Conservation (phyloP, 768 basidiomycete genomes). For the Rhizopogon vesiculosus region DNA sequence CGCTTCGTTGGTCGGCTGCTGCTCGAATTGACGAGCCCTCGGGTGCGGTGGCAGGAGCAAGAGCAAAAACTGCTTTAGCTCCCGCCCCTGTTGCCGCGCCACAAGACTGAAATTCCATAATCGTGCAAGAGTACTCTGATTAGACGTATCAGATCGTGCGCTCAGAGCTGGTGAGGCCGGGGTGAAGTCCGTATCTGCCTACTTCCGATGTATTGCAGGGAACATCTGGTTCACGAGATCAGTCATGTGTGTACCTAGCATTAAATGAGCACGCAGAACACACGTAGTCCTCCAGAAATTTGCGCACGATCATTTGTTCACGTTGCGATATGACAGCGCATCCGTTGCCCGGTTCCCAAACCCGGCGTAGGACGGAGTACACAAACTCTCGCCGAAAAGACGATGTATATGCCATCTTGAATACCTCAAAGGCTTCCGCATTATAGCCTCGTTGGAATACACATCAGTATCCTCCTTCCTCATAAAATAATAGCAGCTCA, state of each 20-base stretch:
- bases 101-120: conserved; percentile 74
- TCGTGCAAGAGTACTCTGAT: too few relatives aligned
- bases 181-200: conserved; percentile 27
- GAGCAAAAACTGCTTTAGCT: conserved; percentile 22
- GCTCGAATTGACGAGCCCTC: conserved; percentile 13
- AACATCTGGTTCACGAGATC: conserved; percentile 86
- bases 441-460: conserved; percentile 81
- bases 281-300: neutral
- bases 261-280: neutral
- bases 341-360: conserved; percentile 99
- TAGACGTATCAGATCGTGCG: too few relatives aligned
- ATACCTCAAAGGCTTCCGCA: conserved; percentile 98
- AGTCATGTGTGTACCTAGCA: conserved; percentile 80
- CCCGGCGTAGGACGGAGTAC: conserved; percentile 90
- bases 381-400: conserved; percentile 68
- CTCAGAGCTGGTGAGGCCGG: conserved; percentile 83
- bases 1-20: conserved; percentile 25
- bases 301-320: conserved; percentile 90
- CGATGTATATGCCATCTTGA: conserved; percentile 99
- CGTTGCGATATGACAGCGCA: conserved; percentile 94
- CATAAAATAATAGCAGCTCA: conserved; percentile 29
- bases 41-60: conserved; percentile 25
- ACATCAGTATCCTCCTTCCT: neutral
- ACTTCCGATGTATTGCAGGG: conserved; percentile 61
- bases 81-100: conserved; percentile 36